These are phyloP conservation scores for Carallia pectinifolia DNA, from an alignment of 345 rosid species.

Conservation along the genomic window DNA sequence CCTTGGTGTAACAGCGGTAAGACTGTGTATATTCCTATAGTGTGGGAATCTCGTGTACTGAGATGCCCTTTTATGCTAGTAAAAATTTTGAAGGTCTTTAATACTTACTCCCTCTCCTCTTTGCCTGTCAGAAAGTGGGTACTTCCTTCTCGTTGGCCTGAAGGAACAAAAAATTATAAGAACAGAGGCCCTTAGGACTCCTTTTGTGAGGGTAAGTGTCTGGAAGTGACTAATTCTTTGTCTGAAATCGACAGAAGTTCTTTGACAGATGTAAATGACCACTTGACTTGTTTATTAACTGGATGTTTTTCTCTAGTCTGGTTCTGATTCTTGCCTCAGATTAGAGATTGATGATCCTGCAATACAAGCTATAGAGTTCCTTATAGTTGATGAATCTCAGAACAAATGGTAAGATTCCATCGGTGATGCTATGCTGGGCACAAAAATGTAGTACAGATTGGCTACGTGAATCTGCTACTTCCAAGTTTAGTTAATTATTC, in stretches of 20 bases:
- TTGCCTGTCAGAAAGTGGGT: conserved; percentile 69
- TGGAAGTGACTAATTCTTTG: conserved; percentile 16
- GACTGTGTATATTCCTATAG: no score
- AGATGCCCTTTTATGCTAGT: background rate
- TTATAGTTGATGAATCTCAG: conserved; percentile 72
- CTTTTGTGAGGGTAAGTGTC: conserved; percentile 68
- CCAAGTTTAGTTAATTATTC: conserved; percentile 3
- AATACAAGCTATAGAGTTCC: conserved; percentile 86
- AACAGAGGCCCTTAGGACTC: conserved; percentile 88
- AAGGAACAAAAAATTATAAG: conserved; percentile 78
- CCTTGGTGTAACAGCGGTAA: no score
- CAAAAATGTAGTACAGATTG: conserved; percentile 9
- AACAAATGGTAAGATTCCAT: conserved; percentile 69
- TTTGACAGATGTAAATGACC: conserved; percentile 18
- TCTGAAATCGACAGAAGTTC: conserved; percentile 8
- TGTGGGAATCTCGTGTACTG: no score
- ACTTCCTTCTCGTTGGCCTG: conserved; percentile 74
- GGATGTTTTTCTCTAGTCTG: conserved; percentile 46
- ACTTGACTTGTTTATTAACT: conserved; percentile 8
- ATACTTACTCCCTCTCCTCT: conserved; percentile 5
- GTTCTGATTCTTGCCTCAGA: conserved; percentile 56
- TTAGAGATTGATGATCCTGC: conserved; percentile 78
- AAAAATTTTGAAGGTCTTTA: conserved; percentile 4
- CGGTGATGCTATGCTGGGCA: conserved; percentile 10
- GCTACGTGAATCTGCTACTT: background rate